phyloP scores from a whole-genome alignment of 768 basidiomycete genomes.

The Suillus paluster region DNA sequence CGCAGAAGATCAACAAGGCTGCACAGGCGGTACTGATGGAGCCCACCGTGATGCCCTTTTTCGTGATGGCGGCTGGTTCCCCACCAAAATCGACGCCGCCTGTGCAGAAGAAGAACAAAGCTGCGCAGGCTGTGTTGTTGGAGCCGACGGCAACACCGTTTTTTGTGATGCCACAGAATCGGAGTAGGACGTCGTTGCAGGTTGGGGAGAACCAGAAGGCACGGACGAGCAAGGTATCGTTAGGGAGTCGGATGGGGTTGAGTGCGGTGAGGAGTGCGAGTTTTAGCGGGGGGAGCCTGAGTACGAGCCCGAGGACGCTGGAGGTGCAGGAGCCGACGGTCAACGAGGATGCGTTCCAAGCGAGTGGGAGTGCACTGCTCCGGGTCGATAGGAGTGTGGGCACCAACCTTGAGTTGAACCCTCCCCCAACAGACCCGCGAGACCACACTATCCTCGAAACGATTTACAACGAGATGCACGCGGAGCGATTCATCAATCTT shows the following conservation, averaged over 20 bases:
- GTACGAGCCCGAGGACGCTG: background rate
- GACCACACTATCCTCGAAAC: constrained; percentile 67
- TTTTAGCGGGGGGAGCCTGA: background rate
- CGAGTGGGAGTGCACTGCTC: too few relatives aligned
- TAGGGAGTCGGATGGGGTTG: constrained; percentile 1
- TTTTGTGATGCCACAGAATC: constrained; percentile 6
- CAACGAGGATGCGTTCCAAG: too few relatives aligned
- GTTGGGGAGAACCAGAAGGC: background rate
- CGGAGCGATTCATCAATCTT: constrained; percentile 68
- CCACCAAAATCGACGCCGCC: too few relatives aligned
- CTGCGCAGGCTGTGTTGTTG: constrained; percentile 11
- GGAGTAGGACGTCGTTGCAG: constrained; percentile 1
- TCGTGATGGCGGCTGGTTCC: too few relatives aligned
- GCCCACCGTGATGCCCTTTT: too few relatives aligned
- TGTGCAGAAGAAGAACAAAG: background rate
- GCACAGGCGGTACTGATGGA: too few relatives aligned
- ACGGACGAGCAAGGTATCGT: background rate
- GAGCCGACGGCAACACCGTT: constrained; percentile 1
- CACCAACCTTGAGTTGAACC: background rate
- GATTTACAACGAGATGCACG: constrained; percentile 73
- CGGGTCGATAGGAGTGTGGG: too few relatives aligned
- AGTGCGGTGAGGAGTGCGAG: background rate
- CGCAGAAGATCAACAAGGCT: too few relatives aligned
- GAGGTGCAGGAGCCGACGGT: too few relatives aligned
- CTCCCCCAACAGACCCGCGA: constrained; percentile 55